Evolutionary conservation across 306 rosid species (phyloP), one percentile per base, ranked within the genome.

Genomic region (Dryas drummondii): DNA sequence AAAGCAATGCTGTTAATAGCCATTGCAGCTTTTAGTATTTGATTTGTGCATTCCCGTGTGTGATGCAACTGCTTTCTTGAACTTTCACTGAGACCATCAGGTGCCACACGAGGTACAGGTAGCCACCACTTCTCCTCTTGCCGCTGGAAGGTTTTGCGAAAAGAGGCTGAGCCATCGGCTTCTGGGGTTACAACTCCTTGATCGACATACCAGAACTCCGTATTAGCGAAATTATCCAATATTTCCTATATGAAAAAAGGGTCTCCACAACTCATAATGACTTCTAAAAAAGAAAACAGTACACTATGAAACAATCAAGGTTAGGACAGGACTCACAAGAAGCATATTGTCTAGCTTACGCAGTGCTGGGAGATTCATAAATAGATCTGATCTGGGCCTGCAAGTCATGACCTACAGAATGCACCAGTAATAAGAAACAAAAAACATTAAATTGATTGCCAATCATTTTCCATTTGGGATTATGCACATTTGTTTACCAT

Each of bases 71-170:
- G 91, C 79, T 90, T 92, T 68, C 97, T 91, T 3, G 96, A 88
- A 64, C 60, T 81, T 81, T 88, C 96, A 4, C 85, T 54, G n/a
- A 94, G 88, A 62, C 97, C 98, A 2, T 87, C 84, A 14, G 91
- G 78, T 3, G 96, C 93, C 22, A 94, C 96, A 16, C 96, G 96
- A 4, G 97, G 98, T 10, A 91, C 97, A 0, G 97, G 97, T 1
- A 94, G 91, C 99, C 99, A 92, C 99, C 99, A 94, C 79, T 94
- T 94, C 82, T 94, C 99, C 61, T 94, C 97, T 84, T 94, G 96
- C 74, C 97, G 79, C 61, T 90, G 97, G 65, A 88, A 62, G 19
- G 87, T 71, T 79, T 84, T 91, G 73, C 89, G 94, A 65, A 92
- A 92, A 32, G 99, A 92, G 82, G 86, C 84, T 0, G 97, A 88